These are phyloP conservation scores for Solanum pinnatisectum DNA, from an alignment of 257 asterid species.

Conservation along the genomic window DNA sequence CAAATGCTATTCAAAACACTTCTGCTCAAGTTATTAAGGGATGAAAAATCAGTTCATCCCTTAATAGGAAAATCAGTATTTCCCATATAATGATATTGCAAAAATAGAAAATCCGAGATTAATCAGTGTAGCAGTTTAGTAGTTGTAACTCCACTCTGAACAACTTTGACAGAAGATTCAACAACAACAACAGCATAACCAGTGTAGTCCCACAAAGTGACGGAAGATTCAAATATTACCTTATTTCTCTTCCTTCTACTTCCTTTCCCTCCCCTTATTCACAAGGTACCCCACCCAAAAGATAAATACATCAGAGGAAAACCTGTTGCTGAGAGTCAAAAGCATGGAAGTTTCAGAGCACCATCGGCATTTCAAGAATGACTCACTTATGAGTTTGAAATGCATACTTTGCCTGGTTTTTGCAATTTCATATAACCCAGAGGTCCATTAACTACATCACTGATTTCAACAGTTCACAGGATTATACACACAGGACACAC, in stretches of 20 bases:
- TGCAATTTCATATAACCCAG: neutral
- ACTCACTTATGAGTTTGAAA: neutral
- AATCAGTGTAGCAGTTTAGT: neutral
- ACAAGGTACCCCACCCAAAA: neutral
- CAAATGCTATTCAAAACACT: neutral
- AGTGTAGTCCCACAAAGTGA: neutral
- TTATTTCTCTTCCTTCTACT: neutral
- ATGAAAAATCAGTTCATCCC: neutral
- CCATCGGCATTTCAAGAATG: neutral
- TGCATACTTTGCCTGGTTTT: neutral
- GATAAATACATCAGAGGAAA: neutral
- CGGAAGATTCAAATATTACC: neutral
- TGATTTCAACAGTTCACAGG: neutral
- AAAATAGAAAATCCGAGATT: neutral
- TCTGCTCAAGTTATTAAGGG: neutral
- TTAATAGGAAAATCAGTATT: neutral
- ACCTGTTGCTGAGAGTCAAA: neutral
- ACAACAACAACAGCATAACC: no score
- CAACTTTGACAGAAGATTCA: neutral
- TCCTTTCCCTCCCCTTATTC: neutral
- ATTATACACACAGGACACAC: neutral
- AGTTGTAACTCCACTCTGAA: neutral
- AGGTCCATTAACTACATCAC: neutral
- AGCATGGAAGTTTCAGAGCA: neutral
- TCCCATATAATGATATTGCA: neutral